Base-by-base conservation (phyloP, 2,329 filamentous ascomycete genomes). In the Xylariaceae sp. region DNA sequence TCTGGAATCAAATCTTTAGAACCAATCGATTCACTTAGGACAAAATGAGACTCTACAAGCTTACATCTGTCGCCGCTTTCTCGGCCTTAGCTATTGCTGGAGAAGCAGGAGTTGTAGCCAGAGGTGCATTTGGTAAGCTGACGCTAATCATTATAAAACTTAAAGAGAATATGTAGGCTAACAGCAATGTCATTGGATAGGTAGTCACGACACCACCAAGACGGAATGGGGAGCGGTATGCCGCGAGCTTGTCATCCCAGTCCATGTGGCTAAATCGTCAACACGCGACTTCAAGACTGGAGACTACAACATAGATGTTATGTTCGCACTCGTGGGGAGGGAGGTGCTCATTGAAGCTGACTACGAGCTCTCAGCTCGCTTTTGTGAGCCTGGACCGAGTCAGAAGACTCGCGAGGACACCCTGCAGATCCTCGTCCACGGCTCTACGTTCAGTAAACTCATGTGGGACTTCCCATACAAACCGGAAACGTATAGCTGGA, bases 401-500 rank as follows among this genome's bases (percentile, higher is more conserved):
- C 7, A 50, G 13, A 16, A 27, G 3, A 33, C 16, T 13, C 48
- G 42, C 20, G 53, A 45, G 24, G 49, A 62, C 16, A 58, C 55
- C 5, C 50, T 64, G 10, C 61, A 64, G 50, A 6, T 64, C 9
- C 57, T 64, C 6, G 8, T 61, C 21, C 61, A 64, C 29, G 60
- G 61, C 8, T 58, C 60, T 9, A 56, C 61, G 21, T 64, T 62
- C 30, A 62, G 56, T 37, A 64, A 64, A 48, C 39, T 39, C 32
- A 64, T 63, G 58, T 61, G 58, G 61, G 58, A 63, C 41, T 45
- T 57, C n/a, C 51, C 56, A 18, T 62, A 62, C 27, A 42, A 59
- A 33, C 59, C 61, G 6, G 61, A 63, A 44, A 63, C 37, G 27
- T 62, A 64, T 37, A 61, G 52, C 33, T 64, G 56, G 45, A 45